These are phyloP conservation scores for Sonneratia alba DNA, from an alignment of 345 rosid genomes.

Conservation along the genomic window DNA sequence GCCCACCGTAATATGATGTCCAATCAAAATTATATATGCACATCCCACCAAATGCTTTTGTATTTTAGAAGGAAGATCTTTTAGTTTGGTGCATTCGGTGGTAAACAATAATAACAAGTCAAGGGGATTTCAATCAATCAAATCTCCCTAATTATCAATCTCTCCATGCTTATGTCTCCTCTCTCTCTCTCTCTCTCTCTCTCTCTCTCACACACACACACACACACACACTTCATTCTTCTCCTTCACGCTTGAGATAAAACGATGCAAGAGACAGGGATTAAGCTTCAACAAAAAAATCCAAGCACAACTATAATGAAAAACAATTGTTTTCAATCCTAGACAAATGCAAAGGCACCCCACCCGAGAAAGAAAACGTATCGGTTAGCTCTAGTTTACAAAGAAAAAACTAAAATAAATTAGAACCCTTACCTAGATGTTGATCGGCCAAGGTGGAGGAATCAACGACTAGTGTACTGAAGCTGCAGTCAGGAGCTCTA, in stretches of 20 bases:
- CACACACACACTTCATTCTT: no score
- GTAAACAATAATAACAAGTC: slow-evolving; percentile 9
- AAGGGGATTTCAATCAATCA: slow-evolving; percentile 9
- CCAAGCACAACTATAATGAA: background rate
- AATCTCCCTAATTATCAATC: slow-evolving; percentile 2
- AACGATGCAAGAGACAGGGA: background rate
- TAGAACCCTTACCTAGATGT: background rate
- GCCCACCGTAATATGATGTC: no score
- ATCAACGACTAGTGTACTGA: no score
- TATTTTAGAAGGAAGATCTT: background rate
- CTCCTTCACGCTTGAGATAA: background rate
- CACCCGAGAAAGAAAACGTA: no score
- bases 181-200: background rate
- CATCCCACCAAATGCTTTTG: no score
- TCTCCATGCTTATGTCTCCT: slow-evolving; percentile 10
- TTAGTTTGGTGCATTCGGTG: slow-evolving; percentile 1
- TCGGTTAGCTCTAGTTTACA: no score
- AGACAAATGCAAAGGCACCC: no score
- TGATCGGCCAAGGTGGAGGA: background rate
- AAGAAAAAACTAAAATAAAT: background rate
- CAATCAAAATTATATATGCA: no score
- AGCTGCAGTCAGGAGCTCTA: no score
- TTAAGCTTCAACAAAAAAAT: background rate
- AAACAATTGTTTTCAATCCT: no score
- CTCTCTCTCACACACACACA: background rate